phyloP scores from a whole-genome alignment of 441 rosid species.

The Euphorbia schlechtendalii region DNA sequence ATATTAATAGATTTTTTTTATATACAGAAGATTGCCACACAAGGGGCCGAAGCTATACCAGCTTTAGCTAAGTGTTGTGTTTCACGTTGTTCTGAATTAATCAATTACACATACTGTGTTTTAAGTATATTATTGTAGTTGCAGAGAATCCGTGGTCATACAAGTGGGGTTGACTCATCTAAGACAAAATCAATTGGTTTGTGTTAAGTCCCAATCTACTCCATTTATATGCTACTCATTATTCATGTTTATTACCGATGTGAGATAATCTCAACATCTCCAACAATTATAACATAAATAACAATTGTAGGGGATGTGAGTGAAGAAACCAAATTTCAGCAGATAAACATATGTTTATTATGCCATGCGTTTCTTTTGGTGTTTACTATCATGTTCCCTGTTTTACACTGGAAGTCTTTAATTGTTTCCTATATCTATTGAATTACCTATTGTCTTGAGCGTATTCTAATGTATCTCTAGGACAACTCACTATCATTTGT shows the following conservation, averaged over 20 bases:
- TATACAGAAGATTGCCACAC: not conserved
- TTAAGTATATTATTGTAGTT: too few relatives aligned
- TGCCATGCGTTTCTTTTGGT: conserved; percentile 16
- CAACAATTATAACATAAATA: not conserved
- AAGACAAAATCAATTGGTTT: too few relatives aligned
- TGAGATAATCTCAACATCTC: too few relatives aligned
- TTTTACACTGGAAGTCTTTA: conserved; percentile 89
- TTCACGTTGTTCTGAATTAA: not conserved
- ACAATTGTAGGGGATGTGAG: not conserved
- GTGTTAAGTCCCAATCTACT: too few relatives aligned
- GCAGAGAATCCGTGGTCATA: too few relatives aligned
- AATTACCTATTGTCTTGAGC: conserved; percentile 97
- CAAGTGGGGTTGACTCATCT: too few relatives aligned
- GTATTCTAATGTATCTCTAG: conserved; percentile 97
- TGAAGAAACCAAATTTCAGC: not conserved
- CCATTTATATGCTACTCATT: too few relatives aligned
- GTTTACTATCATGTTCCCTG: conserved; percentile 10
- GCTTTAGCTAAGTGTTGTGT: not conserved
- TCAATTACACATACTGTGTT: not conserved
- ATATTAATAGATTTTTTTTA: too few relatives aligned
- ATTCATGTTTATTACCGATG: too few relatives aligned
- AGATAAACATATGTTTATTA: not conserved
- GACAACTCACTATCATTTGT: conserved; percentile 25
- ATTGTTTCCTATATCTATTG: conserved; percentile 87
- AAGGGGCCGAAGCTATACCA: not conserved